These are phyloP conservation scores for Cylindrotheca fusiformis DNA, from an alignment of 108 stramenopile genomes.

Conservation along the genomic window DNA sequence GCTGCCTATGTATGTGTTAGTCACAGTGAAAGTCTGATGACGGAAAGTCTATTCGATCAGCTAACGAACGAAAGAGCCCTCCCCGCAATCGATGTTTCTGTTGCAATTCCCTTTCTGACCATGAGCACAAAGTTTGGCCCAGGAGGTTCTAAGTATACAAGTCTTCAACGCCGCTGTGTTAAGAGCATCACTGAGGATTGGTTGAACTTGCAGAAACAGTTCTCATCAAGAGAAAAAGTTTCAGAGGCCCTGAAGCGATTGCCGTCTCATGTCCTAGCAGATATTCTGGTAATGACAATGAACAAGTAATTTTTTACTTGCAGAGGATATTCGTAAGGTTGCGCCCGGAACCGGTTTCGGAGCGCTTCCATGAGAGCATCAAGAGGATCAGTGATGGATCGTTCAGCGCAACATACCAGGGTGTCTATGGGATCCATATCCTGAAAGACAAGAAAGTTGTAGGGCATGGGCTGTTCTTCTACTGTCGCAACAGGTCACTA, in stretches of 20 bases:
- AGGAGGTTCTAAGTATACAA: conserved; percentile 10
- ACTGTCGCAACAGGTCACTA: no score
- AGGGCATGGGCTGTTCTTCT: no score
- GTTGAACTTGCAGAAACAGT: conserved; percentile 24
- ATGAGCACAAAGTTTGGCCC: conserved; percentile 23
- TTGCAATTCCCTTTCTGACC: conserved; percentile 16
- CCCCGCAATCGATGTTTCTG: conserved; percentile 29
- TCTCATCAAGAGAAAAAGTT: conserved; percentile 12
- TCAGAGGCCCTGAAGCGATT: conserved; percentile 13
- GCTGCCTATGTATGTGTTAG: conserved; percentile 31
- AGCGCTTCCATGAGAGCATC: no score
- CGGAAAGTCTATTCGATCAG: conserved; percentile 14
- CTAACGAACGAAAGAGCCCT: conserved; percentile 20
- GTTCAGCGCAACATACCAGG: no score
- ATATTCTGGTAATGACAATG: conserved; percentile 30
- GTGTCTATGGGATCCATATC: no score
- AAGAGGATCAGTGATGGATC: no score
- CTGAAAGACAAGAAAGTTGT: no score
- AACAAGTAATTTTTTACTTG: conserved; percentile 1
- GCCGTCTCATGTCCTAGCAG: conserved; percentile 27
- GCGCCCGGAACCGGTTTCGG: no score
- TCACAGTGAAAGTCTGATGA: conserved; percentile 20
- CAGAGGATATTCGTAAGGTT: no score
- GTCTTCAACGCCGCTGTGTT: conserved; percentile 27
- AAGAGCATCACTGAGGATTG: conserved; percentile 25